Percentiles rank a stretch among this genome's conserved stretches.
Conservation (phyloP, 257 asterid genomes). For the Nemophila menziesii region DNA sequence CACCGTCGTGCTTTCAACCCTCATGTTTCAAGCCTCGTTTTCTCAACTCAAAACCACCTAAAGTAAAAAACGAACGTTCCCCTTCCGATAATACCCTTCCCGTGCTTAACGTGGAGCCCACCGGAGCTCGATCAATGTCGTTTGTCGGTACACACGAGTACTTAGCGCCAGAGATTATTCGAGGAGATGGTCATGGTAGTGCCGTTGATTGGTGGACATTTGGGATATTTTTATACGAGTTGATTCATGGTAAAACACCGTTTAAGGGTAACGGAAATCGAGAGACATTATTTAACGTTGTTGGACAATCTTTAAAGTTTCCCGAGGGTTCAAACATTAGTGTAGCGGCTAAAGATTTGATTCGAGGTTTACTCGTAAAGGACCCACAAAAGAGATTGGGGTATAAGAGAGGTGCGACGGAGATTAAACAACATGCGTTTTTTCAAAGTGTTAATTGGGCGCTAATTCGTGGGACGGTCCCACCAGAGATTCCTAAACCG, state of each 20-base stretch:
- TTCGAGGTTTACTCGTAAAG: conserved; percentile 69
- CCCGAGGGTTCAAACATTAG: conserved; percentile 53
- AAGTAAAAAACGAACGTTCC: conserved; percentile 29
- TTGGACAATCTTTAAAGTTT: conserved; percentile 64
- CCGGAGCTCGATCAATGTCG: conserved; percentile 79
- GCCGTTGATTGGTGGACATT: conserved; percentile 98
- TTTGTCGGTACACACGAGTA: conserved; percentile 95
- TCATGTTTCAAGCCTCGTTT: conserved; percentile 80
- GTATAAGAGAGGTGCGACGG: conserved; percentile 67
- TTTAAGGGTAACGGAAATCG: conserved; percentile 71
- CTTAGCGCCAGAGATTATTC: conserved; percentile 74
- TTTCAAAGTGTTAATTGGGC: conserved; percentile 84
- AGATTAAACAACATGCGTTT: conserved; percentile 81
- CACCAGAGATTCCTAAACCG: conserved; percentile 71
- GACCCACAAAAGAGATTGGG: conserved; percentile 85
- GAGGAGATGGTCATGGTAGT: conserved; percentile 98
- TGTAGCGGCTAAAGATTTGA: conserved; percentile 75
- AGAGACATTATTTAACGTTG: conserved; percentile 81
- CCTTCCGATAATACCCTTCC: conserved; percentile 36
- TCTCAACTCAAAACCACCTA: conserved; percentile 36
- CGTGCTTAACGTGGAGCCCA: conserved; percentile 74
- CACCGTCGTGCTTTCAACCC: conserved; percentile 79
- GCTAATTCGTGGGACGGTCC: conserved; percentile 62
- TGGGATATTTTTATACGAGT: conserved; percentile 74
- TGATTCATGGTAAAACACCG: conserved; percentile 82